Percentiles rank a stretch among this genome's conserved stretches.
phyloP scores from a whole-genome alignment of 768 basidiomycete species.

The Filobasidium floriforme region DNA sequence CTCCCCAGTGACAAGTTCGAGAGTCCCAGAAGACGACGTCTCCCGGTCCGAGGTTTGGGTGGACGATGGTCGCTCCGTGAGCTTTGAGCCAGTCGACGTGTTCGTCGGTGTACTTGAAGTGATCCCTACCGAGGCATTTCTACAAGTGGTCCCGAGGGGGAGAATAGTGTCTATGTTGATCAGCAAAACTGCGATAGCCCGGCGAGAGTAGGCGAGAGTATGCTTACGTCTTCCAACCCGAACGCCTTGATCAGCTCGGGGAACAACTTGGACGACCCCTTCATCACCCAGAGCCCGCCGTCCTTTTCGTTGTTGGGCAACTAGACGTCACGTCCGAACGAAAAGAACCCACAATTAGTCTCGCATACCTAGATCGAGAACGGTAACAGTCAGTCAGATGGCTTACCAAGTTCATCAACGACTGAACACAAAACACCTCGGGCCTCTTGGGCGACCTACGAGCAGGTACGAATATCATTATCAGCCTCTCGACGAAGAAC shows the following conservation, averaged over 20 bases:
- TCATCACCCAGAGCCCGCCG: constrained; percentile 39
- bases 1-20: constrained; percentile 12
- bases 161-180: neutral
- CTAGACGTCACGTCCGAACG: neutral
- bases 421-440: constrained; percentile 17
- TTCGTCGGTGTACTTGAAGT: constrained; percentile 24
- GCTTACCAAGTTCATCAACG: constrained; percentile 19
- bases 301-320: constrained; percentile 32
- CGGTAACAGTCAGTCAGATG: too few relatives aligned
- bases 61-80: constrained; percentile 13
- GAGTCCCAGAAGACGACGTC: constrained; percentile 25
- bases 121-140: constrained; percentile 22
- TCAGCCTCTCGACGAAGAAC: too few relatives aligned
- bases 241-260: constrained; percentile 31
- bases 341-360: too few relatives aligned
- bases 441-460: constrained; percentile 12
- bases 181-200: neutral
- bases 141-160: constrained; percentile 8
- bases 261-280: constrained; percentile 29
- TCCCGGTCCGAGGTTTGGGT: constrained; percentile 11
- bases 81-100: constrained; percentile 22
- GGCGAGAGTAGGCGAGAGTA: neutral
- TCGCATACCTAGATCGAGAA: too few relatives aligned
- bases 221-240: constrained; percentile 24
- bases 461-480: neutral